A percentile compares a stretch with the other conserved stretches of the same genome.
Evolutionary conservation across 1,139 yeast species (phyloP).

Genomic region (Pichia sp.): DNA sequence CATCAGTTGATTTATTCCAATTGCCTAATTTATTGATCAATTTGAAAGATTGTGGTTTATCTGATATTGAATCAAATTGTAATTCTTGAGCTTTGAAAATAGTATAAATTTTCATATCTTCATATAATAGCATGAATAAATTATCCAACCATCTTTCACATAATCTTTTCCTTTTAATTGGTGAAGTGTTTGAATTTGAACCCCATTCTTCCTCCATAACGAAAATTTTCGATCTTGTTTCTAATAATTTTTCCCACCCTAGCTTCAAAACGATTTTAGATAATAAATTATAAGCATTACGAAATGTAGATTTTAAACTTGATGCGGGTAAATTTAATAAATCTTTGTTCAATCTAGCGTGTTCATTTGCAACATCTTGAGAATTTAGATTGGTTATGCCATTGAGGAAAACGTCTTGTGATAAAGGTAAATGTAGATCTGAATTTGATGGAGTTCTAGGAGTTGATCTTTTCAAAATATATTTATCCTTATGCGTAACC

Average conservation of each 20-base stretch:
- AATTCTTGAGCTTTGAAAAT: constrained; percentile 49
- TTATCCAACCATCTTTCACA: constrained; percentile 63
- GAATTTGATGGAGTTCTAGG: constrained; percentile 32
- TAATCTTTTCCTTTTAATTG: constrained; percentile 37
- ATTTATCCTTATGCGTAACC: constrained; percentile 53
- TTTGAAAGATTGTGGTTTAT: not conserved
- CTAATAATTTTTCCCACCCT: constrained; percentile 53
- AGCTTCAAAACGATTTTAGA: constrained; percentile 52
- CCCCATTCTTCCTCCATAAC: constrained; percentile 57
- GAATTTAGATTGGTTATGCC: constrained; percentile 51
- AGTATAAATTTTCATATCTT: constrained; percentile 52
- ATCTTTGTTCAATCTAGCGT: constrained; percentile 42
- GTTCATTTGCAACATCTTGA: constrained; percentile 44
- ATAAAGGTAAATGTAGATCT: constrained; percentile 49
- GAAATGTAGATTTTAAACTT: constrained; percentile 50
- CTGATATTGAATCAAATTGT: constrained; percentile 19
- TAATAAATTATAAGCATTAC: constrained; percentile 47
- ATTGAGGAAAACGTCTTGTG: constrained; percentile 48
- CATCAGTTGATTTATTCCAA: not conserved
- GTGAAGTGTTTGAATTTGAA: not conserved
- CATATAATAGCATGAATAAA: constrained; percentile 52
- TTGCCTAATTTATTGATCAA: not conserved
- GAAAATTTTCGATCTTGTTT: constrained; percentile 52
- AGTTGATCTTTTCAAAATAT: constrained; percentile 35
- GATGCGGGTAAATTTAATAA: constrained; percentile 48